These are phyloP conservation scores for Populus hybrid DNA, from an alignment of 441 rosid genomes.

Conservation along the genomic window DNA sequence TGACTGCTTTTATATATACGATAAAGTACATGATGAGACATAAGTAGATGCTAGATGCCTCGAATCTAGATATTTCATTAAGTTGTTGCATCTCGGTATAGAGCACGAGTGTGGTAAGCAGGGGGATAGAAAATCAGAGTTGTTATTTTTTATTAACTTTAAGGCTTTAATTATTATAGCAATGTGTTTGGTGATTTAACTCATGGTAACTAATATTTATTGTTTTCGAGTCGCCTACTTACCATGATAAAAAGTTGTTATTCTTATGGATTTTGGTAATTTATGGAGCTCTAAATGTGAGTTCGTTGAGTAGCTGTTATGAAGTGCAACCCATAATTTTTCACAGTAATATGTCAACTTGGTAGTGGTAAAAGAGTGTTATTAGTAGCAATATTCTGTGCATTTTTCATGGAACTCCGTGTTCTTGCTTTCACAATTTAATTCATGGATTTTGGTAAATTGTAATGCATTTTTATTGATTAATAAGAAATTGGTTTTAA, in stretches of 20 bases:
- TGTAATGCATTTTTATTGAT: not conserved
- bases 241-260: not conserved
- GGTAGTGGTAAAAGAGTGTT: not conserved
- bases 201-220: not conserved
- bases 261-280: not conserved
- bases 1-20: not conserved
- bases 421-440: not conserved
- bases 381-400: not conserved
- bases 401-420: not conserved
- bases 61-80: not conserved
- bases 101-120: not conserved
- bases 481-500: not conserved
- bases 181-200: not conserved
- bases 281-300: not conserved
- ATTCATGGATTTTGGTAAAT: not conserved
- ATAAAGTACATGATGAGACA: not conserved
- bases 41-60: not conserved
- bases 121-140: not conserved
- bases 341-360: not conserved
- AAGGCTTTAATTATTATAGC: not conserved
- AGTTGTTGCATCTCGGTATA: not conserved
- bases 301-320: not conserved
- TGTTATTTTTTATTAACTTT: too few species aligned
- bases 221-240: not conserved
- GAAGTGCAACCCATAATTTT: not conserved